Base-by-base conservation (phyloP, 495 filamentous ascomycete species). In the Cladorrhinum samala region DNA sequence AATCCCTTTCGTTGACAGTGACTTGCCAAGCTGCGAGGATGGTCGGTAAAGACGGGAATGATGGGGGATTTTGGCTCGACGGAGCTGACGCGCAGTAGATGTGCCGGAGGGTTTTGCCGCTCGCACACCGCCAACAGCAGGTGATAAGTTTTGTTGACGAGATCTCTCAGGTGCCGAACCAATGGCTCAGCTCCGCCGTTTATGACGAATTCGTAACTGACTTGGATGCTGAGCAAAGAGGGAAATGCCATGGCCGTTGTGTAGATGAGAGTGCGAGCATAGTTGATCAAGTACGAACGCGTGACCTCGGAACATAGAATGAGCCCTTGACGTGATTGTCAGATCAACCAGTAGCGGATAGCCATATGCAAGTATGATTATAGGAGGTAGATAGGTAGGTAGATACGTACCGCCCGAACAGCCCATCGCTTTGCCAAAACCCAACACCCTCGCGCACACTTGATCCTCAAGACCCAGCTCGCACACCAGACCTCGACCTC, bases 371-470 rank as follows among this genome's bases (percentile, higher is more conserved):
- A n/a, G n/a, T n/a, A n/a, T n/a, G n/a, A 46, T 50, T 30, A n/a
- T 21, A 24, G 24, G 42, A 27, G 19, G 37, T 4, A 18, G 40
- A 20, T 46, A n/a, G 57, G 41, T 25, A 52, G 20, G 21, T n/a
- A n/a, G 49, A 50, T 19, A 69, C 74, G 55, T 71, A 88, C 85
- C 87, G 66, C 88, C 88, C 43, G 83, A 77, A 55, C 83, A 84
- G 14, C 79, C 83, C 54, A 92, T 64, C 2, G 85, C 83, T 61
- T 91, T 93, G 3, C 88, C 86, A 72, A 89, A 91, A 0, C 85
- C 88, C 64, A 89, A 78, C 11, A 89, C 72, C 19, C 88, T 66
- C 3, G 87, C 80, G 70, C 85, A 85, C 37, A 91, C 75, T 19
- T 73, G 69, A 9, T 81, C 62, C 61, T 91, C 81, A n/a, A 91